These are phyloP conservation scores for Ophiostoma montium DNA, from an alignment of 2,329 filamentous ascomycete species.

Conservation along the genomic window DNA sequence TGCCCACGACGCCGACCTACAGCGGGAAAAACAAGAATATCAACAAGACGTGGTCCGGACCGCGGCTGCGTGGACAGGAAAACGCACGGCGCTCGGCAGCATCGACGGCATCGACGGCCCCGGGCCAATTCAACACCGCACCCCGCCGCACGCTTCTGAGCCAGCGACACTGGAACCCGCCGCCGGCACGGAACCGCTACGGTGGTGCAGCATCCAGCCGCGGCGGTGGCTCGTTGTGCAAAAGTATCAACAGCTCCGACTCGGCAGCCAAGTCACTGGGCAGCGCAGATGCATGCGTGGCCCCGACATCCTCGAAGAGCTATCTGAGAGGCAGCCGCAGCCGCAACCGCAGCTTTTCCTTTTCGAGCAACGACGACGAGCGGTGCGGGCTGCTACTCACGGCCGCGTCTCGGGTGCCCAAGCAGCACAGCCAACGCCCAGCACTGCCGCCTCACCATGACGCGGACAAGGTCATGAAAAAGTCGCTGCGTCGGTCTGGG, in stretches of 20 bases:
- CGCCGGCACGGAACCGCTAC: neutral
- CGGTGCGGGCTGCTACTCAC: conserved; percentile 9
- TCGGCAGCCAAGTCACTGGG: neutral
- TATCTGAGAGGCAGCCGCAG: neutral
- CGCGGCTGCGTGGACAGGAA: conserved; percentile 8
- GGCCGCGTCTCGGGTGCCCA: neutral
- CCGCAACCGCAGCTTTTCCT: conserved; percentile 6
- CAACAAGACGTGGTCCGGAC: conserved; percentile 9
- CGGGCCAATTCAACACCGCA: neutral
- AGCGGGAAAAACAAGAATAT: neutral
- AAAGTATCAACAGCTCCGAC: neutral
- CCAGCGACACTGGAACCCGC: conserved; percentile 4
- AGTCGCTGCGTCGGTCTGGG: conserved; percentile 2
- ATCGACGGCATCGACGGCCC: neutral
- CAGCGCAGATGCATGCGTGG: neutral
- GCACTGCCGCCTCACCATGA: conserved; percentile 24
- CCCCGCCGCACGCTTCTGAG: conserved; percentile 1
- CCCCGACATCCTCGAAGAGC: conserved; percentile 2
- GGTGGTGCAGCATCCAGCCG: neutral
- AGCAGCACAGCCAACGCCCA: neutral
- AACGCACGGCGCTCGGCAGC: neutral
- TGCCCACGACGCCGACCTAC: neutral
- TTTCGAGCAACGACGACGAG: conserved; percentile 15
- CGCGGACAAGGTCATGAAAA: conserved; percentile 13
- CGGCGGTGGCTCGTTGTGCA: neutral